Evolutionary conservation across 345 rosid genomes (phyloP), one percentile per base, ranked within the genome.

Genomic region (Pelargonium nanum): DNA sequence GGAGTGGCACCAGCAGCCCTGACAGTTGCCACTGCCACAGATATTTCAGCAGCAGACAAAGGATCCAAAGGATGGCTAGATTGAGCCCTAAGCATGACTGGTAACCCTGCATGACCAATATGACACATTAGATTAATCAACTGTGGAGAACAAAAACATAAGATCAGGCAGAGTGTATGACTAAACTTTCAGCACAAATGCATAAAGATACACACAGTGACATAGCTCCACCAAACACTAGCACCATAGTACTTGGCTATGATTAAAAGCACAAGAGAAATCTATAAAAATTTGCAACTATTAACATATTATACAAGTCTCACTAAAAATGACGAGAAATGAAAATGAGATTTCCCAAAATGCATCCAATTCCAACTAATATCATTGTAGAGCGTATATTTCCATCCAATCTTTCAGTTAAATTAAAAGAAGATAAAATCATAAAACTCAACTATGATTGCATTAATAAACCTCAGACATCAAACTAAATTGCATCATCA

Each of bases 1-100:
- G 95, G 93, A 56, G 88, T 90, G 53, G 92, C 82, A 69, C 95
- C 97, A 70, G 95, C 97, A 0, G 95, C 90, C 19, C 97, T 78
- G 60, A 90, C 97, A 66, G 95, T 90, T 0, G 92, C 93, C 65
- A 90, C 97, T 0, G 97, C 95, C 50, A 90, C 92, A 22, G 88
- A 76, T 53, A 90, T 90, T 67, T 90, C 97, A 26, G 97, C 90
- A 4, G 90, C 88, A 48, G 97, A 78, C 55, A 90, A 76, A 45
- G 97, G 95, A 64, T 90, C 95, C 79, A 90, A 70, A 10, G 97
- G 97, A 61, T 90, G 97, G 61, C 86, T 77, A 9, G 84, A 80
- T 66, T 90, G 95, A 61, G 87, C 83, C 71, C 90, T 87, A n/a
- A 79, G 70, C 88, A 85, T 77, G 73, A 80, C 68, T 62, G 86